These are phyloP conservation scores for Solanum boliviense DNA, from an alignment of 257 asterid species.

Conservation along the genomic window DNA sequence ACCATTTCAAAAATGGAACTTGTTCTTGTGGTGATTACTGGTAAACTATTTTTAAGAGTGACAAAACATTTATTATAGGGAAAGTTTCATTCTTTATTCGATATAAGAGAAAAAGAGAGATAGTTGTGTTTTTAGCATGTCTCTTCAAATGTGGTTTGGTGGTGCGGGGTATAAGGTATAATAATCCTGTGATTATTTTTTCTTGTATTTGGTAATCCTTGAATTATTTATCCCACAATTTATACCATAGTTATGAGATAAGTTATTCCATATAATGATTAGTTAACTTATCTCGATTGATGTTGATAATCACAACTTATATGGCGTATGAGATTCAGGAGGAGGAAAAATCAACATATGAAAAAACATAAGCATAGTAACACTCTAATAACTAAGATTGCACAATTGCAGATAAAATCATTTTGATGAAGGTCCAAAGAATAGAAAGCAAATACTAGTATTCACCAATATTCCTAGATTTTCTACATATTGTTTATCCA, in stretches of 20 bases:
- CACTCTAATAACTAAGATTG: background rate
- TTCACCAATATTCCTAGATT: conserved; percentile 28
- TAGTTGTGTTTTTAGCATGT: background rate
- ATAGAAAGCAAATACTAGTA: conserved; percentile 15
- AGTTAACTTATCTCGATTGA: background rate
- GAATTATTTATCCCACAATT: background rate
- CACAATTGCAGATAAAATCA: background rate
- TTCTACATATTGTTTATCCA: conserved; percentile 36
- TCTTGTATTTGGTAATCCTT: background rate
- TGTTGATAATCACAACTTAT: background rate
- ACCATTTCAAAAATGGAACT: conserved; percentile 52
- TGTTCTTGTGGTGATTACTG: conserved; percentile 82
- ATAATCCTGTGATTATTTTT: too few species aligned
- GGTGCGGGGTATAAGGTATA: background rate
- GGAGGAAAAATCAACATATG: background rate
- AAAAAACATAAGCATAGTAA: background rate
- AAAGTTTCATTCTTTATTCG: background rate
- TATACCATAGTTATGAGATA: too few species aligned
- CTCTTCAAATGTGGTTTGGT: background rate
- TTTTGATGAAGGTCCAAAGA: background rate
- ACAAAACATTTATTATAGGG: background rate
- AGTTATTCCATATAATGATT: background rate
- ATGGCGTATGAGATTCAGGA: background rate
- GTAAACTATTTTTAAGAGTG: conserved; percentile 15
- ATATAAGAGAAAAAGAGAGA: background rate